phyloP scores from a whole-genome alignment of 495 filamentous ascomycete species.

The Penicillium cosmopolitanum region DNA sequence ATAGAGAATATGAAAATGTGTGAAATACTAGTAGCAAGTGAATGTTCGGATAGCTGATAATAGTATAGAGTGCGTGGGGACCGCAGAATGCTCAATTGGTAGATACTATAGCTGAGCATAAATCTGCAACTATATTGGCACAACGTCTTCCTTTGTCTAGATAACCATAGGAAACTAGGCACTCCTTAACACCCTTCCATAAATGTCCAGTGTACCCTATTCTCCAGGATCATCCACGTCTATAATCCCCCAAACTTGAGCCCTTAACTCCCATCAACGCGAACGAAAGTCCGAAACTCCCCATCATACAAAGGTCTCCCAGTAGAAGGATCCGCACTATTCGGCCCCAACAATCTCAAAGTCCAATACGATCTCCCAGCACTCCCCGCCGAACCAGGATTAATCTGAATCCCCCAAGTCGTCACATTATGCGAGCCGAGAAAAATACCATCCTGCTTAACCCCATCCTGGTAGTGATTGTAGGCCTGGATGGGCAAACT shows the following conservation, averaged over 20 bases:
- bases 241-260: neutral
- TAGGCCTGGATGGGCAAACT: constrained; percentile 15
- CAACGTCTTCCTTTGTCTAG: too few species aligned
- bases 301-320: constrained; percentile 8
- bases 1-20: neutral
- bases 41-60: too few species aligned
- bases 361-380: constrained; percentile 13
- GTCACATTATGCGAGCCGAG: constrained; percentile 20
- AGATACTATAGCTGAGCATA: too few species aligned
- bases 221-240: neutral
- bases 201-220: too few species aligned
- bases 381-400: constrained; percentile 7
- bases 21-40: neutral
- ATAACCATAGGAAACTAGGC: neutral
- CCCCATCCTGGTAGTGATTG: constrained; percentile 11
- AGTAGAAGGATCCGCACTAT: constrained; percentile 10
- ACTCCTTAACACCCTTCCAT: too few species aligned
- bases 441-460: constrained; percentile 20
- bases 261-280: constrained; percentile 10
- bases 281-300: constrained; percentile 15
- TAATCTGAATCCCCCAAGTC: constrained; percentile 13
- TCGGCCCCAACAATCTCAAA: constrained; percentile 12
- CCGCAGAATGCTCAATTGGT: too few species aligned
- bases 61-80: too few species aligned
- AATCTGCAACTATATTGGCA: too few species aligned